A percentile compares a stretch with the other conserved stretches of the same genome.
These are phyloP conservation scores for Zopfia rhizophila DNA, from an alignment of 2,329 filamentous ascomycete genomes.

Conservation along the genomic window DNA sequence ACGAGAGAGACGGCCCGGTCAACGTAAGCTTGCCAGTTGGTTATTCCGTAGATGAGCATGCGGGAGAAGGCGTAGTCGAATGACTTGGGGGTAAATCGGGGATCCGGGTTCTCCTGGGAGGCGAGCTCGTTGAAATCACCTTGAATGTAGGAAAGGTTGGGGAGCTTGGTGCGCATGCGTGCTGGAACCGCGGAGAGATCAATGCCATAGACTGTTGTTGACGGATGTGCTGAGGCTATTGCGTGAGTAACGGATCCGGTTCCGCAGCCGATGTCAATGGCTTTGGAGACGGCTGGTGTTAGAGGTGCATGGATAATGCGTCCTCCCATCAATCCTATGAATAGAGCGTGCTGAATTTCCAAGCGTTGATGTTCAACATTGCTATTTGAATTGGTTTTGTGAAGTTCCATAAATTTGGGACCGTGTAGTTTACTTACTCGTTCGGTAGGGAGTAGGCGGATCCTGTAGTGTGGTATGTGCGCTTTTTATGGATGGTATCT, in stretches of 20 bases:
- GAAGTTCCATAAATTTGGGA: no score
- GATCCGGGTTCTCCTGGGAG: constrained; percentile 7
- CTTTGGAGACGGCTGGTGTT: constrained; percentile 8
- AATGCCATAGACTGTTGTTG: constrained; percentile 21
- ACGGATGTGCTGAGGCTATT: constrained; percentile 20
- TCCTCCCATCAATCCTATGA: constrained; percentile 23
- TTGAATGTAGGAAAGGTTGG: constrained; percentile 25
- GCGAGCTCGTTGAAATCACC: constrained; percentile 24
- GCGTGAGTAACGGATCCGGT: constrained; percentile 25
- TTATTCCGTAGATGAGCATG: constrained; percentile 62
- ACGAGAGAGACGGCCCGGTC: constrained; percentile 49
- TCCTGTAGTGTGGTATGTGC: constrained; percentile 25
- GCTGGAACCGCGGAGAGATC: constrained; percentile 39
- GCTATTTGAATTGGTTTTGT: no score
- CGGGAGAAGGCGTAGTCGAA: constrained; percentile 67
- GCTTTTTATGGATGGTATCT: no score
- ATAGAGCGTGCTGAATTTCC: constrained; percentile 25
- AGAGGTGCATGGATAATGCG: constrained; percentile 24
- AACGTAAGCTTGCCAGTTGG: constrained; percentile 61
- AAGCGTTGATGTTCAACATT: constrained; percentile 33
- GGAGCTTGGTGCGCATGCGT: constrained; percentile 8
- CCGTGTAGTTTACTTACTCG: constrained; percentile 25
- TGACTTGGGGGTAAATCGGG: constrained; percentile 57
- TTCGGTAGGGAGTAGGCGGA: constrained; percentile 33
- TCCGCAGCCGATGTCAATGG: constrained; percentile 32